These are phyloP conservation scores for Solanum pinnatisectum DNA, from an alignment of 257 asterid species.

Conservation along the genomic window DNA sequence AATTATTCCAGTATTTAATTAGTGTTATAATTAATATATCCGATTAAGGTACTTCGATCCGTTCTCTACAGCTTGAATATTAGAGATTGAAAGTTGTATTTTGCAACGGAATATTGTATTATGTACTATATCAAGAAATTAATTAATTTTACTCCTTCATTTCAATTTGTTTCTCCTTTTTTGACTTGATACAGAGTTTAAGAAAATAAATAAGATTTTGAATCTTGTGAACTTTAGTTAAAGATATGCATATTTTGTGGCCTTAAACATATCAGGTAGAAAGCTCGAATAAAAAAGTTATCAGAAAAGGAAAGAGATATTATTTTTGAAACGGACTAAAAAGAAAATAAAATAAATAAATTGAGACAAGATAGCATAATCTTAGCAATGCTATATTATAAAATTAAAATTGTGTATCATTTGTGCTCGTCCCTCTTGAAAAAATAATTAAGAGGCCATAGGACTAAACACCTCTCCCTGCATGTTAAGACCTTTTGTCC, in stretches of 20 bases:
- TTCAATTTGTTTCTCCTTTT: no score
- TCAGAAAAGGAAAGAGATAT: no score
- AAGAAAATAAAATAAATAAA: no score
- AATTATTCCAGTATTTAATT: background rate
- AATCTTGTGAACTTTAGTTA: no score
- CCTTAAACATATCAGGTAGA: no score
- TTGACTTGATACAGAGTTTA: background rate
- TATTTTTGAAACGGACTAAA: no score
- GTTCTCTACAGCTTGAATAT: background rate
- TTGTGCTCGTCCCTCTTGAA: background rate
- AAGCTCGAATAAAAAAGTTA: no score
- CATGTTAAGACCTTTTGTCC: background rate
- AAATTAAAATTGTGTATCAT: background rate
- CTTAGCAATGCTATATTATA: background rate
- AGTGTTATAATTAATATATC: background rate
- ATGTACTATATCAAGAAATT: background rate
- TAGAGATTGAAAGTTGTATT: background rate
- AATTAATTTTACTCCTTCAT: background rate
- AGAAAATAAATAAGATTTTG: no score
- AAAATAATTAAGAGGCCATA: background rate
- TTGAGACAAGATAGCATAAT: background rate
- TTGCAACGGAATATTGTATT: background rate
- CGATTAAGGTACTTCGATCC: background rate
- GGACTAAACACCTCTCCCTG: background rate
- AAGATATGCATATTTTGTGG: no score